A percentile compares a stretch with the other conserved stretches of the same genome.
Conservation (phyloP, 257 asterid species). For the Solanum infundibuliforme region DNA sequence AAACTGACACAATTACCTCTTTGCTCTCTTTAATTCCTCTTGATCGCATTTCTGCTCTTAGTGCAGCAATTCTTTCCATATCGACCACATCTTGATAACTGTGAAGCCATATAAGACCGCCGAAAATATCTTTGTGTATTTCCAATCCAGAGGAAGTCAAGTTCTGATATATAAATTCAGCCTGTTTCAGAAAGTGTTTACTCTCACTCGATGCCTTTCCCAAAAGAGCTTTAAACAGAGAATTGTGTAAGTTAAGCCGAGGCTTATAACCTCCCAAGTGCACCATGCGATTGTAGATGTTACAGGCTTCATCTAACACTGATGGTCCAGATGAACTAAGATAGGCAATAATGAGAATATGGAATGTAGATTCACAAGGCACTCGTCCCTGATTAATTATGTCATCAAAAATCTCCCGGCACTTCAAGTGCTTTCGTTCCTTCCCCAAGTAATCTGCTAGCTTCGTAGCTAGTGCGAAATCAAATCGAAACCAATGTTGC, state of each 20-base stretch:
- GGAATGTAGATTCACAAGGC: constrained; percentile 85
- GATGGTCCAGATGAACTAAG: constrained; percentile 60
- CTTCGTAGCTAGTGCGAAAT: constrained; percentile 73
- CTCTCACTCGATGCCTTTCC: constrained; percentile 39
- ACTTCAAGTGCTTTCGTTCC: constrained; percentile 70
- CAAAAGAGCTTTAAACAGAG: constrained; percentile 72
- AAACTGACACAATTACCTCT: constrained; percentile 60
- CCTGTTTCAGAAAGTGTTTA: constrained; percentile 60
- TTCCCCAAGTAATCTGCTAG: constrained; percentile 93
- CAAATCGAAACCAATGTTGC: constrained; percentile 84
- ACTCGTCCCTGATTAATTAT: constrained; percentile 73
- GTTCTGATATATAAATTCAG: constrained; percentile 78
- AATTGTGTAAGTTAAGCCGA: constrained; percentile 75
- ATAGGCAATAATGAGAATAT: constrained; percentile 60
- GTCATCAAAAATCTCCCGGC: constrained; percentile 75
- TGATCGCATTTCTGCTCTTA: constrained; percentile 54
- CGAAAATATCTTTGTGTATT: constrained; percentile 59
- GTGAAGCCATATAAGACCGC: constrained; percentile 89
- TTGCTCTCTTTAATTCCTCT: constrained; percentile 45
- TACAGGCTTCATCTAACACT: constrained; percentile 70
- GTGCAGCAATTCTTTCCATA: constrained; percentile 48
- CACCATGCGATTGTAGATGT: constrained; percentile 72
- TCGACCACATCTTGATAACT: constrained; percentile 76
- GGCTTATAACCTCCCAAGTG: constrained; percentile 86
- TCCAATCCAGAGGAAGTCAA: constrained; percentile 46